Conservation (phyloP, 2,329 filamentous ascomycete genomes). For the Colletotrichum tropicicola region DNA sequence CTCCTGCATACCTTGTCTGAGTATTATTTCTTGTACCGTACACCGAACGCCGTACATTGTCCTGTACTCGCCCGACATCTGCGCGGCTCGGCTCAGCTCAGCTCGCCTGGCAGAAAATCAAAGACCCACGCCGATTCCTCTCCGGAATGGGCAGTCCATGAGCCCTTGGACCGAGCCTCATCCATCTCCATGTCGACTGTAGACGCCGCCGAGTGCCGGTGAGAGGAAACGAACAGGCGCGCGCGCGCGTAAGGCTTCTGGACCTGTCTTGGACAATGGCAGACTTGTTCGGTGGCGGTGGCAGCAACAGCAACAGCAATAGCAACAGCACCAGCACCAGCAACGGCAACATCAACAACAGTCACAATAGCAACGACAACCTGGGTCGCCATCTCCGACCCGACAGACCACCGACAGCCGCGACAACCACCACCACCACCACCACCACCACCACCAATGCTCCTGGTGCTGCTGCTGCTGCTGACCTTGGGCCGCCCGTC, state of each 20-base stretch:
- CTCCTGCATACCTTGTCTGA: background rate
- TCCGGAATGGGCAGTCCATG: constrained; percentile 27
- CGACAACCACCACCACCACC: background rate
- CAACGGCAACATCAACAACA: background rate
- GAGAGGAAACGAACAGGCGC: constrained; percentile 15
- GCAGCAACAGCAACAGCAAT: too few relatives aligned
- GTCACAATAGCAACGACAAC: constrained; percentile 20
- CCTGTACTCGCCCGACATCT: background rate
- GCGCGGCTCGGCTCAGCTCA: background rate
- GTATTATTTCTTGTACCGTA: background rate
- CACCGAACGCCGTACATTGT: background rate
- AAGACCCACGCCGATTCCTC: constrained; percentile 27
- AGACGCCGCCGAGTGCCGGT: constrained; percentile 24
- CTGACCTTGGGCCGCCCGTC: background rate
- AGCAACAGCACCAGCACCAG: background rate
- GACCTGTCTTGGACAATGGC: constrained; percentile 22
- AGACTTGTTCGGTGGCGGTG: constrained; percentile 21
- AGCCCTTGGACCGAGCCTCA: constrained; percentile 23
- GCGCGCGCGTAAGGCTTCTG: background rate
- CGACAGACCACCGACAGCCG: constrained; percentile 29
- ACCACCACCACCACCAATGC: background rate
- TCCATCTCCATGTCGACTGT: constrained; percentile 23
- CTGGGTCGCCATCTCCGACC: constrained; percentile 27
- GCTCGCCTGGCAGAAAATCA: background rate
- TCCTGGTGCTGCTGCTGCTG: background rate